Evolutionary conservation across 2,329 filamentous ascomycete species (phyloP).

Genomic region (Elsinoe perseae): DNA sequence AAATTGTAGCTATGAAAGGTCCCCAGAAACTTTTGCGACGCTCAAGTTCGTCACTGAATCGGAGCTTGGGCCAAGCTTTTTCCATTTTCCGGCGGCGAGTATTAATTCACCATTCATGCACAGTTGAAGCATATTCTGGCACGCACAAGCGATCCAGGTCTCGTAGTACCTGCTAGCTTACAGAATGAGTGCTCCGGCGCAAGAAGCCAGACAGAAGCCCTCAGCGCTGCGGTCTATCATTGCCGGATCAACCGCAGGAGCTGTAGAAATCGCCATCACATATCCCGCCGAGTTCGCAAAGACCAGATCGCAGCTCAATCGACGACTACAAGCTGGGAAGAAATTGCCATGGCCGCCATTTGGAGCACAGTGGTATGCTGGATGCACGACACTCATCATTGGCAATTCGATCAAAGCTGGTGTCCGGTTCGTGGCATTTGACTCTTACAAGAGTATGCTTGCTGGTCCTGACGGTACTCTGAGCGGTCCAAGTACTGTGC

Average conservation of each 20-base stretch:
- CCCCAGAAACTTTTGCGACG: slow-evolving; percentile 14
- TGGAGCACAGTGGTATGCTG: slow-evolving; percentile 91
- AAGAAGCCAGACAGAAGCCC: slow-evolving; percentile 44
- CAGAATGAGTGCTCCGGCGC: slow-evolving; percentile 16
- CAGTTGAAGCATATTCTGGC: not conserved
- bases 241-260: slow-evolving; percentile 87
- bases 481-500: slow-evolving; percentile 79
- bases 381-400: slow-evolving; percentile 92
- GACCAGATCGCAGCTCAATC: slow-evolving; percentile 88
- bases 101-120: not conserved
- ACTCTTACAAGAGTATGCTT: slow-evolving; percentile 80
- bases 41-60: slow-evolving; percentile 1
- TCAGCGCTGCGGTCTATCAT: slow-evolving; percentile 82
- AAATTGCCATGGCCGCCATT: slow-evolving; percentile 95
- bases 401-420: slow-evolving; percentile 95
- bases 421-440: slow-evolving; percentile 93
- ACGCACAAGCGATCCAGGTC: not conserved
- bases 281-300: slow-evolving; percentile 97
- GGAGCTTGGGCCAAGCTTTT: slow-evolving; percentile 9
- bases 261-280: slow-evolving; percentile 90
- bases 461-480: slow-evolving; percentile 80
- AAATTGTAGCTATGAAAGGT: not conserved
- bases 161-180: not conserved
- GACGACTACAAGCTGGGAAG: slow-evolving; percentile 67
- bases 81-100: not conserved